Base-by-base conservation (phyloP, 768 basidiomycete genomes). In the Xanthoconium stramineum region DNA sequence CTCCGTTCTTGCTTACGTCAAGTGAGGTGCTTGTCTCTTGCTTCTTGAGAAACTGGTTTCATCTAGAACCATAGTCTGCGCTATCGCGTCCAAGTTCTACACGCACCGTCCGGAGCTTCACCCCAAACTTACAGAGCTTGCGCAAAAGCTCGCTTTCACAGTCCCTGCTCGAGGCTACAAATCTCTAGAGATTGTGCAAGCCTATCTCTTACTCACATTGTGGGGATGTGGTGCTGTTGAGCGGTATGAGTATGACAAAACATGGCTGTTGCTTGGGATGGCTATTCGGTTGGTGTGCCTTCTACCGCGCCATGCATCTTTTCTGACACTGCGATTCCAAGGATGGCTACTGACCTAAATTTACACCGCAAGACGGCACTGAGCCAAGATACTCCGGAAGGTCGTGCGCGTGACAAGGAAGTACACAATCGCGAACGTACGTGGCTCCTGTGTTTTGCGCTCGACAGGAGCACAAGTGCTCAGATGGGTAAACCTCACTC, bases 401-500 rank as follows among this genome's bases (percentile, higher is more conserved):
- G 86, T 35, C 82, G 80, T 51, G 83, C 86, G 24, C 83, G 89
- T 51, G 92, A 91, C 65, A 72, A 80, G 55, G 91, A 98, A 75
- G 85, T 97, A 13, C 87, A 91, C 73, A 99, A 98, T 70, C 84
- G 97, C 44, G 95, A 98, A 72, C 77, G 97, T 47, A 93, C 94
- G 10, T 99, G 97, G 97, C 76, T 97, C 48, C 72, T 93, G 56
- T 94, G 91, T 65, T 94, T 86, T 69, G 82, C 81, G 54, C 78
- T 97, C 35, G 95, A 98, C 69, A 80, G 93, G 58, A 96, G 94
- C 63, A 81, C 89, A 56, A 91, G 93, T 62, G 91, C 95, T 1
- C 94, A 96, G 73, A 93, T 98, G 93, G 95, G 95, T 43, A 98
- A 97, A 74, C 96, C 96, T 5, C 85, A 91, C 67, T 85, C 88